Base-by-base conservation (phyloP, 441 rosid species). In the Corymbia citriodora region DNA sequence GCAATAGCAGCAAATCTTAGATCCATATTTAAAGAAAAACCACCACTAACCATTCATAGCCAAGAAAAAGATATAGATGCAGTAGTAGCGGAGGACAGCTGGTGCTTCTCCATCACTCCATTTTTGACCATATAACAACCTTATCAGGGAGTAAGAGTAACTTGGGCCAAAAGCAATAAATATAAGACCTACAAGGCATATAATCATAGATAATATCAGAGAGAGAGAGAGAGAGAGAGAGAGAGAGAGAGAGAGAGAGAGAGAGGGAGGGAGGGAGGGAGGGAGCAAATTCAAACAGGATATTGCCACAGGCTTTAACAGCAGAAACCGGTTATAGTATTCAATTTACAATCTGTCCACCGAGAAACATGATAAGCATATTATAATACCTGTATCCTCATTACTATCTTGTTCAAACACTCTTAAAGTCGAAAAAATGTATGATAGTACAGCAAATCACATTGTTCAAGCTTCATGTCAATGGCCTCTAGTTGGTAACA, bases 81-180 rank as follows among this genome's bases (percentile, higher is more conserved):
- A 98, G 90, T 97, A 98, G 92, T 95, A 98, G 90, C 93, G 96
- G 83, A 98, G 97, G 61, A 97, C 98, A 7, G 91, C 82, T 40
- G 98, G 94, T 79, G 97, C 99, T 94, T 98, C 99, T 91, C 99
- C 99, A 87, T 97, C 99, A 82, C 99, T 98, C 99, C 99, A 98
- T 95, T 95, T 97, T 90, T 90, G 92, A 85, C 99, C 99, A 92
- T 95, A 97, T 93, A 97, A 90, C 92, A 98, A 88, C 94, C 99
- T 95, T 91, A 98, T 94, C 91, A 97, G 94, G 79, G 98, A 95
- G 95, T 97, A 98, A 14, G 99, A 96, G 94, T 94, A 98, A 91
- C 99, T 96, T 88, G 99, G 99, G 59, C 99, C 99, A 93, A 96
- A 98, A 88, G 99, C 98, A 96, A 96, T 93, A 93, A 97, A 96